Evolutionary conservation across 768 basidiomycete genomes (phyloP).

Genomic region (Psilocybe cubensis): DNA sequence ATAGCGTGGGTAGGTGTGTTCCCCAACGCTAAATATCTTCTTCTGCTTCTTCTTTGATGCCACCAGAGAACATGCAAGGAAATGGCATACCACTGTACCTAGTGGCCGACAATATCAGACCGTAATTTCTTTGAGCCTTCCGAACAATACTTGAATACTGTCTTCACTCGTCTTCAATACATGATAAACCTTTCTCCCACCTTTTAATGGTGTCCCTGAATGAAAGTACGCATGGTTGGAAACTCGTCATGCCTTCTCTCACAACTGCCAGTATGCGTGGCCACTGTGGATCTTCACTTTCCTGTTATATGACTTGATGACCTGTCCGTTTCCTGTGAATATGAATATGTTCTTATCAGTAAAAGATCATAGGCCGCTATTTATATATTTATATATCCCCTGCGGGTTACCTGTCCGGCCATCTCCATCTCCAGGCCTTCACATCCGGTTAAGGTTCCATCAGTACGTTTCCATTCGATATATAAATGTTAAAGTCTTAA

Average conservation of each 20-base stretch:
- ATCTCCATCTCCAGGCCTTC: not conserved
- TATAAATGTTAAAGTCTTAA: slow-evolving; percentile 1
- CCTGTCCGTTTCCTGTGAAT: not conserved
- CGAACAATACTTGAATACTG: too few species aligned
- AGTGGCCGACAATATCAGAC: too few species aligned
- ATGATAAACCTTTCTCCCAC: not conserved
- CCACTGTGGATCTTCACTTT: not conserved
- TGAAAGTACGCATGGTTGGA: not conserved
- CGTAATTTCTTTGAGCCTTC: too few species aligned
- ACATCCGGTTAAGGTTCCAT: not conserved
- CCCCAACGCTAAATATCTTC: too few species aligned
- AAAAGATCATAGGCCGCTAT: not conserved
- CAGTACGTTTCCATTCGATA: not conserved
- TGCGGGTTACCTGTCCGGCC: not conserved
- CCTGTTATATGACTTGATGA: not conserved
- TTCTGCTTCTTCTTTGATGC: too few species aligned
- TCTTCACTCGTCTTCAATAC: too few species aligned
- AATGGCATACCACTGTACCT: too few species aligned
- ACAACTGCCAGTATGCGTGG: not conserved
- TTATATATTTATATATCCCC: not conserved
- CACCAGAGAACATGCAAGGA: too few species aligned
- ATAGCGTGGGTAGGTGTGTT: too few species aligned
- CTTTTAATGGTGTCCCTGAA: not conserved
- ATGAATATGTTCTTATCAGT: not conserved
- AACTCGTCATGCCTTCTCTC: not conserved